phyloP scores from a whole-genome alignment of 78 protist species.

The Dictyostelium intermedium region DNA sequence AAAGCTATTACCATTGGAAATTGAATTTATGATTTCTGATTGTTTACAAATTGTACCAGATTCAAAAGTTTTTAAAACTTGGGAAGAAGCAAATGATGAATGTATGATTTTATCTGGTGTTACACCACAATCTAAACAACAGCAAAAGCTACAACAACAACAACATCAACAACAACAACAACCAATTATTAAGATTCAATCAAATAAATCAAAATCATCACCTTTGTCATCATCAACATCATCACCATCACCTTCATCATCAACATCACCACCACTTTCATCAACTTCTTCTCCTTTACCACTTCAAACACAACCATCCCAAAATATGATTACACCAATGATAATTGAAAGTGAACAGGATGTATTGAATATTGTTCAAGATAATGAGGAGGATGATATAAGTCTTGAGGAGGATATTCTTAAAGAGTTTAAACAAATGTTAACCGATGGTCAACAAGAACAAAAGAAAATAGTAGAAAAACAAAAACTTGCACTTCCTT shows the following conservation, averaged over 20 bases:
- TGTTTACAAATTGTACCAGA: constrained; percentile 38
- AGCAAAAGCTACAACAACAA: not conserved
- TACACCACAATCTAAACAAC: not conserved
- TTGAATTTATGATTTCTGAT: constrained; percentile 65
- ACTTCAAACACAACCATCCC: not conserved
- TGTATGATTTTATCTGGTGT: constrained; percentile 23
- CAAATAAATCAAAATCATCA: not conserved
- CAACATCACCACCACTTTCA: not conserved
- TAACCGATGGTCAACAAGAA: constrained; percentile 19
- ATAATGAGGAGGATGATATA: constrained; percentile 18
- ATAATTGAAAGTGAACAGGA: not conserved
- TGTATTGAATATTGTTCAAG: not conserved
- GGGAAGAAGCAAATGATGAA: constrained; percentile 70
- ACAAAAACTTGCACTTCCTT: constrained; percentile 20
- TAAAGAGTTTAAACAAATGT: constrained; percentile 30
- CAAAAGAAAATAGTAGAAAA: constrained; percentile 24
- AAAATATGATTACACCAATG: not conserved
- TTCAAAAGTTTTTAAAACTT: constrained; percentile 25
- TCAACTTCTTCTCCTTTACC: no score
- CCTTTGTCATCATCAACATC: not conserved
- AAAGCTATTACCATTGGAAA: constrained; percentile 29
- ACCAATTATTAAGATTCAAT: not conserved
- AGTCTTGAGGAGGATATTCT: constrained; percentile 24
- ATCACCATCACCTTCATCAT: not conserved
- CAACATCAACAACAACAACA: not conserved